Evolutionary conservation across 768 basidiomycete species (phyloP).

Genomic region (Cyclocybe cylindracea): DNA sequence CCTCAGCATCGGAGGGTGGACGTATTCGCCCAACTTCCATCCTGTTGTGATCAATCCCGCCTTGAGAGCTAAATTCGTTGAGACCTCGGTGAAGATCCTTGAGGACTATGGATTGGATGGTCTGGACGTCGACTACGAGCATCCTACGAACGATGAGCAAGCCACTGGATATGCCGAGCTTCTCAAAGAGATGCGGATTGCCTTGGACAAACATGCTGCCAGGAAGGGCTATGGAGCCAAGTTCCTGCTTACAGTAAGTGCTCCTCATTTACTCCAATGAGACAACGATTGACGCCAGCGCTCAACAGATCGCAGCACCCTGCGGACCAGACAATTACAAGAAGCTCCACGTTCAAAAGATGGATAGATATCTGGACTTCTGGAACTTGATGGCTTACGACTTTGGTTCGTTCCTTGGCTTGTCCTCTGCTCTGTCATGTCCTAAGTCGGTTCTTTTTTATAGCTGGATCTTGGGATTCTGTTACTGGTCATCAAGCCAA

Average conservation of each 20-base stretch:
- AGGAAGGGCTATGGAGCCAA: constrained; percentile 55
- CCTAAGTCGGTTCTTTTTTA: constrained; percentile 3
- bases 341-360: constrained; percentile 75
- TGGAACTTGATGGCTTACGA: constrained; percentile 99
- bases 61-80: constrained; percentile 74
- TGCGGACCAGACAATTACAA: constrained; percentile 90
- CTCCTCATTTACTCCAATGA: neutral
- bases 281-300: neutral
- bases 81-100: constrained; percentile 76
- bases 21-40: constrained; percentile 86
- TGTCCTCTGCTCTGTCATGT: neutral
- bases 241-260: constrained; percentile 74
- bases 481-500: constrained; percentile 88
- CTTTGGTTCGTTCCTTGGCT: constrained; percentile 42
- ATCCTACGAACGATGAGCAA: constrained; percentile 77
- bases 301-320: constrained; percentile 80
- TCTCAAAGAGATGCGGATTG: constrained; percentile 71
- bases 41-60: constrained; percentile 72
- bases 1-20: constrained; percentile 95
- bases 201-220: constrained; percentile 75
- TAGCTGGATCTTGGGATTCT: constrained; percentile 80
- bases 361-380: constrained; percentile 80
- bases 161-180: constrained; percentile 85
- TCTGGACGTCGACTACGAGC: constrained; percentile 93
- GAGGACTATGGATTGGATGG: constrained; percentile 94